Evolutionary conservation across 345 rosid species (phyloP), one percentile per base, ranked within the genome.

Genomic region (Hibiscus tridactylites): DNA sequence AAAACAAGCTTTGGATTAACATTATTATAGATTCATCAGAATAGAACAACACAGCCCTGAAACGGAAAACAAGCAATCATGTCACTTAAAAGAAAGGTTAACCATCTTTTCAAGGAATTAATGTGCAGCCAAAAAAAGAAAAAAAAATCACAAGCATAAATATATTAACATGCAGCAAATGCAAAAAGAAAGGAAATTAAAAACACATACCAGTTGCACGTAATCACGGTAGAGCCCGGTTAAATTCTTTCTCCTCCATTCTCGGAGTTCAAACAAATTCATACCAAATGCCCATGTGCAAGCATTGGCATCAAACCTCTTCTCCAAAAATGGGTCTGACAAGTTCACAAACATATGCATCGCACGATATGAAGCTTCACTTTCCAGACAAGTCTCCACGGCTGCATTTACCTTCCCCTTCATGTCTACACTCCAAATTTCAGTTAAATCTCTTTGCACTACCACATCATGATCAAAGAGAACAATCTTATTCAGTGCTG

Each of bases 231-330:
- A 91, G 28, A 77, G 73, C 44, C 82, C 76, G 21, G 97, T 86
- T 70, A 89, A 68, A 74, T 87, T 85, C 71, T 75, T 80, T 67
- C 76, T 86, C 80, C 94, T 92, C 99, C 99, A 95, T 71, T 87
- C 85, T 67, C 72, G 78, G 66, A 95, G 86, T 77, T 91, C 94
- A 79, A 92, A 82, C 75, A 95, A 77, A 84, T 95, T 92, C 97
- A 92, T 83, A 42, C 99, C 99, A 72, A 88, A 95, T 5, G 96
- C 97, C 99, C 99, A 95, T 3, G 96, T 88, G 81, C 99, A 90
- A 54, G 91, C 80, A 78, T 82, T 81, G 33, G 85, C 85, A 79
- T 82, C 77, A 71, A 90, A 88, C 71, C 81, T 82, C 79, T 81
- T 78, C 31, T 83, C 81, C 70, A 95, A 82, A 73, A 88, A 81